Evolutionary conservation across 352 stramenopile species (phyloP), one percentile per base, ranked within the genome.

Genomic region (Phytophthora boehmeriae): DNA sequence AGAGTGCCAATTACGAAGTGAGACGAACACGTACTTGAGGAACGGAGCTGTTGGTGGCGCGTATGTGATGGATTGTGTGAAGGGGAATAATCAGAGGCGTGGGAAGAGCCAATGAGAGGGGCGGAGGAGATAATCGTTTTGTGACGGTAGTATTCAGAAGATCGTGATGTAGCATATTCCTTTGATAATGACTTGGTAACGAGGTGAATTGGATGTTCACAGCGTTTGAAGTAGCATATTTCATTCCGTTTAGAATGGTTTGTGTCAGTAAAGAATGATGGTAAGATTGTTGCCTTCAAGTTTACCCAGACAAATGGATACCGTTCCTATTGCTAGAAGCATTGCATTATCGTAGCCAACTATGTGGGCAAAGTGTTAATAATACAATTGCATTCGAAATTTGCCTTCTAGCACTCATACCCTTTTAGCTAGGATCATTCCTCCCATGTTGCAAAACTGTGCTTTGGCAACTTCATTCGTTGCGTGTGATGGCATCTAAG

Each of bases 1-100:
- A 51, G 14, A 8, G 35, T 38, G 38, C 14, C 46, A 61, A 64
- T 59, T 5, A 8, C 13, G 25, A 72, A 68, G 38, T 72, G 51
- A 53, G 20, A 17, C 38, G 38, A 36, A 27, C 39, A 59, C 48
- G 55, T 38, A 59, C 38, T 53, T 54, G 27, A 25, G 25, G 9
- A 23, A n/a, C 20, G 30, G 47, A 65, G 47, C 35, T 55, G 35
- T 23, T 59, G 62, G 62, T 66, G 62, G 36, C 20, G 38, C 13
- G 45, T 39, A 8, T 59, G 38, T 66, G 25, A 16, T 2, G 10
- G 8, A 9, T 17, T 4, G 34, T 16, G 9, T 13, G 34, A 13
- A 9, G 3, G 34, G 14, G 34, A 39, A 39, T 39, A 39, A 39
- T 39, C 34, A 39, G 34, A 39, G 34, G 8, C 8, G 14, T n/a